Evolutionary conservation across 148 eudicot genomes (phyloP).

Genomic region (Rhododendron simsii): DNA sequence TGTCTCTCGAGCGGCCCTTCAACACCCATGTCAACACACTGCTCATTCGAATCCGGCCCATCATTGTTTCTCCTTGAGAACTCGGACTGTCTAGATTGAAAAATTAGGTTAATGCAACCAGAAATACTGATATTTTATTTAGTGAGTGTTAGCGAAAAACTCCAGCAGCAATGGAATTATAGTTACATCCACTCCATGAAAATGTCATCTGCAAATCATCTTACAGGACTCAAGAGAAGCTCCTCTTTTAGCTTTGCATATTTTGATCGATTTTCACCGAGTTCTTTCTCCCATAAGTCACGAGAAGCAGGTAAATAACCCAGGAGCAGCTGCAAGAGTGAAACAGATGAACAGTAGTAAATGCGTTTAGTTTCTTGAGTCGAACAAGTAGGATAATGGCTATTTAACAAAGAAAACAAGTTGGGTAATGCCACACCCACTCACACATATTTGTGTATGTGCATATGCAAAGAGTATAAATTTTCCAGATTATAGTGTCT

Average conservation of each 20-base stretch:
- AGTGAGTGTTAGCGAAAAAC: background rate
- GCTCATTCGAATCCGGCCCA: conserved; percentile 13
- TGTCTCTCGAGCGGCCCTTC: conserved; percentile 46
- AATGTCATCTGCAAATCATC: conserved; percentile 4
- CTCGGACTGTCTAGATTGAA: conserved; percentile 52
- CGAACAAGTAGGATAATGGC: background rate
- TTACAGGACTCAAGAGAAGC: conserved; percentile 54
- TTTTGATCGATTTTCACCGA: conserved; percentile 39
- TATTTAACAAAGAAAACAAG: background rate
- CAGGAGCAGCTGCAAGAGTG: conserved; percentile 50
- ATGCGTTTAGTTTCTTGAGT: background rate
- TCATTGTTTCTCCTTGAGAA: conserved; percentile 27
- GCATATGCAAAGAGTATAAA: background rate
- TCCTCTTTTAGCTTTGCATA: conserved; percentile 58
- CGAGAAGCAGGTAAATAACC: conserved; percentile 58
- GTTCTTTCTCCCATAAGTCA: conserved; percentile 46
- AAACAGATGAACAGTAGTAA: background rate
- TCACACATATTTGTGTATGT: background rate
- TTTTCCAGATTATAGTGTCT: background rate
- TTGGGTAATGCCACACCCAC: background rate
- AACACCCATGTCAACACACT: conserved; percentile 14
- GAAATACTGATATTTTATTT: background rate
- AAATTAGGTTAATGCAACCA: conserved; percentile 14
- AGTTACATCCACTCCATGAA: background rate
- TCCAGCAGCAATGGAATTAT: background rate